Evolutionary conservation across 805 yeast species (phyloP), one percentile per base, ranked within the genome.

Genomic region (Ogataea haglerorum): DNA sequence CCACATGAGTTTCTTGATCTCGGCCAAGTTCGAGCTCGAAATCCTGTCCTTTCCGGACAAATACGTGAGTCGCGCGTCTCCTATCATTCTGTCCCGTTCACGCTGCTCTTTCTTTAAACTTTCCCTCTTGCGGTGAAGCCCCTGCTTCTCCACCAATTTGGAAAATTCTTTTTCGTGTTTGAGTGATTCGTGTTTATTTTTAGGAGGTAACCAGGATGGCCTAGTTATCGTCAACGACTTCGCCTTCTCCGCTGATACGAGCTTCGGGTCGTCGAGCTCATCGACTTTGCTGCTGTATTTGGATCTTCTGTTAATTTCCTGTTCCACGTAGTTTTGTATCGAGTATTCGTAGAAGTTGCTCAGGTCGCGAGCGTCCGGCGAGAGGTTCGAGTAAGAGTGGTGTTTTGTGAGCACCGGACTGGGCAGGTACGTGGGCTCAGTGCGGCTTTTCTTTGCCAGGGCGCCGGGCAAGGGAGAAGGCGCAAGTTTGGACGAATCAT

Each of bases 201-300:
- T 82, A 5, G 88, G 88, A 5, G 90, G 90, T 32, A 81, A 58
- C 75, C 86, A 79, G 36, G 78, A 72, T 3, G 90, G 90, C 49
- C 90, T 69, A 1, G 87, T 73, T 31, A 76, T 78, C 37, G 82
- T 72, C 26, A 82, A 60, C 9, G 64, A 59, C 17, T 69, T 70
- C 26, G 79, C 56, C 50, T 82, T 82, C 52, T 81, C 84, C 1
- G 69, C 72, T 1, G 88, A 81, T 1, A 83, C 72, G 25, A 84
- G 61, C 35, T 67, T 61, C 45, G 78, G 60, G 56, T 82, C 87
- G 39, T 82, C 89, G 45, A 81, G 56, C 3, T 72, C 72, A 15
- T 59, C 54, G 12, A 55, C 57, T 14, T 56, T 53, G 34, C 56
- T 60, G 17, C 66, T 57, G 5, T 68, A 58, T 17, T 52, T 52